Evolutionary conservation across 1,284 basidiomycete genomes (phyloP).

Genomic region (Malassezia sympodialis): DNA sequence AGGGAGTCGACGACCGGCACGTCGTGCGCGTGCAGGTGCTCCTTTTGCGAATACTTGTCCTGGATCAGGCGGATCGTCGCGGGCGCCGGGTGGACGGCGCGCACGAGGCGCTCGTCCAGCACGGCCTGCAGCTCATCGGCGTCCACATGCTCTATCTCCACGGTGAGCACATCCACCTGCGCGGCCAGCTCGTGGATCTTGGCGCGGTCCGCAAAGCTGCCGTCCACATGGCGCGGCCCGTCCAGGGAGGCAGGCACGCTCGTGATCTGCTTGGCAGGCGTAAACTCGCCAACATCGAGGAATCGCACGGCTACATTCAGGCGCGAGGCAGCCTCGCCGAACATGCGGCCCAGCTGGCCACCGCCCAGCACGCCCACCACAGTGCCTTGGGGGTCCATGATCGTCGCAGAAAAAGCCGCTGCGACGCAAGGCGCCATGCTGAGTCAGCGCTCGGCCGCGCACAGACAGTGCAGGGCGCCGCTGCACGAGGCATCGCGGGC

Average conservation of each 20-base stretch:
- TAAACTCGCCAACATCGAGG: slow-evolving; percentile 68
- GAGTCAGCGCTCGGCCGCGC: not conserved
- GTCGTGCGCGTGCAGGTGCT: slow-evolving; percentile 51
- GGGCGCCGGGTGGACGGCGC: slow-evolving; percentile 71
- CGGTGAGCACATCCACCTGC: slow-evolving; percentile 78
- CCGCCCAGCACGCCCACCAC: slow-evolving; percentile 57
- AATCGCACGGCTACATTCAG: slow-evolving; percentile 78
- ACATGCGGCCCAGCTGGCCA: slow-evolving; percentile 95
- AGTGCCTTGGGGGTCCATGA: slow-evolving; percentile 6
- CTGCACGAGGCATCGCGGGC: not conserved
- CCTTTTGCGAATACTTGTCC: slow-evolving; percentile 87
- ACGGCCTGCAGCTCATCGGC: slow-evolving; percentile 58
- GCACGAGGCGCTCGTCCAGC: slow-evolving; percentile 39
- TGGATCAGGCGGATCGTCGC: slow-evolving; percentile 79
- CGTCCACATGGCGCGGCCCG: slow-evolving; percentile 62
- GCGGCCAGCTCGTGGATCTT: slow-evolving; percentile 72
- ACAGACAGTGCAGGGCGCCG: not conserved
- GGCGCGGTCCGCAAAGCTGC: slow-evolving; percentile 70
- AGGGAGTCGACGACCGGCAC: slow-evolving; percentile 66
- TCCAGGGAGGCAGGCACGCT: slow-evolving; percentile 19
- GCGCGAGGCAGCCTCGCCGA: slow-evolving; percentile 78
- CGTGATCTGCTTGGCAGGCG: slow-evolving; percentile 80
- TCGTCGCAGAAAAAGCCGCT: not conserved
- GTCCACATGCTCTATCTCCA: slow-evolving; percentile 96
- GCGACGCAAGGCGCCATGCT: not conserved